Evolutionary conservation across 208 protist genomes (phyloP), one percentile per base, ranked within the genome.

Genomic region (Leishmania lainsoni): DNA sequence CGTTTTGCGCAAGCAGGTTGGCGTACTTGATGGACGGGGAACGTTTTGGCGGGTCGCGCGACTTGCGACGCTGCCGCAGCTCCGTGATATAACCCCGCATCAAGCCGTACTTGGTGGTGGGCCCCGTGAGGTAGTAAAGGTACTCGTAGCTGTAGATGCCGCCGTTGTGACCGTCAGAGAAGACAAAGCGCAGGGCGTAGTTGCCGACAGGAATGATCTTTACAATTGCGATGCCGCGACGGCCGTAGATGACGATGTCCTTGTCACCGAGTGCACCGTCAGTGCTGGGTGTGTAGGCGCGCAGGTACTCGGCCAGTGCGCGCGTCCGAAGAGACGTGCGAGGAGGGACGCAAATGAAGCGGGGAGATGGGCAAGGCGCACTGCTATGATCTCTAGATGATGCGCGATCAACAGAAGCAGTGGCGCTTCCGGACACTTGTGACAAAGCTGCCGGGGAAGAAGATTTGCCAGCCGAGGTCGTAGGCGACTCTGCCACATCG

Each of bases 141-240:
- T 96, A 97, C 65, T 94, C 92, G 78, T 96, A 98, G 29, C 86
- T 85, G 87, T 95, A 98, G 68, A 98, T 93, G 54, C 95, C 95
- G 58, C 92, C 92, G 1, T 69, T 83, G 85, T 98, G 95, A 32
- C 85, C 89, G 81, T 98, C 95, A 0, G 91, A 95, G 79, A 97
- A 98, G 68, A 91, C 83, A 66, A 98, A 91, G 65, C 92, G 92
- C 66, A 98, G 76, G 0, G 93, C 95, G 83, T 98, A 98, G 82
- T 89, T 94, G 17, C 95, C 95, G 52, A 97, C 86, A 8, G 92
- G 94, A 49, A 91, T 80, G 29, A 97, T 83, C 48, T 96, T 86
- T 0, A 66, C 86, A 45, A 98, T 93, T n/a, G 90, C 91, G 49
- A 98, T 76, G 42, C 93, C 94, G 29, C 92, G 90, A 6, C 93